A percentile compares a stretch with the other conserved stretches of the same genome.
These are phyloP conservation scores for Sclerotinia borealis DNA, from an alignment of 2,329 filamentous ascomycete species.

Conservation along the genomic window DNA sequence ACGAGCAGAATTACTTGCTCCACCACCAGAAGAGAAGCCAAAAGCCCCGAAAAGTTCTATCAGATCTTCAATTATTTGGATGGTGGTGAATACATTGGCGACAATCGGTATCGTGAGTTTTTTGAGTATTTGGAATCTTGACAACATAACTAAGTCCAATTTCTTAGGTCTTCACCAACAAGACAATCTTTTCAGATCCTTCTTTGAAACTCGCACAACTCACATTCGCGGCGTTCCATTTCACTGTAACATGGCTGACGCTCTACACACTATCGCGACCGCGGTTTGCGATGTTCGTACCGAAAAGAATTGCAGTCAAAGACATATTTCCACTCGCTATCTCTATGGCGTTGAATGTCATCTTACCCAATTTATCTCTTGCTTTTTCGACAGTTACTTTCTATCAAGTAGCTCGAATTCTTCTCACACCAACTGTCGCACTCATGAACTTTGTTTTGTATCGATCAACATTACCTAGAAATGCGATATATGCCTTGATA, in stretches of 20 bases:
- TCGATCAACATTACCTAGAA: conserved; percentile 46
- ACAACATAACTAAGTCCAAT: not conserved
- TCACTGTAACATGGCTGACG: conserved; percentile 58
- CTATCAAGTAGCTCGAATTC: conserved; percentile 62
- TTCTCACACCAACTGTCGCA: conserved; percentile 60
- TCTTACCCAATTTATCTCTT: conserved; percentile 61
- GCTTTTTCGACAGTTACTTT: conserved; percentile 64
- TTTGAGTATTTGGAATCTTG: not conserved
- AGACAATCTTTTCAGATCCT: conserved; percentile 60
- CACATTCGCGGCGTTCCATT: conserved; percentile 63
- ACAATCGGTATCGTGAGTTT: conserved; percentile 55
- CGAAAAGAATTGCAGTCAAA: conserved; percentile 47
- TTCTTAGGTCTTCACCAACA: conserved; percentile 55
- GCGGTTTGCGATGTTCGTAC: conserved; percentile 52
- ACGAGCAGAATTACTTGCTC: conserved; percentile 37
- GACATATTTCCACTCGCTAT: conserved; percentile 59
- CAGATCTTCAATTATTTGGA: conserved; percentile 46
- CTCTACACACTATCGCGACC: conserved; percentile 56
- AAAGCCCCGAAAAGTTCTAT: conserved; percentile 32
- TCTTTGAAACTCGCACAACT: conserved; percentile 56
- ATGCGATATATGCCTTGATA: conserved; percentile 46
- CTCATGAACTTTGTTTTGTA: conserved; percentile 60
- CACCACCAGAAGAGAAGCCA: conserved; percentile 32
- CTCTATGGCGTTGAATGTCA: conserved; percentile 63
- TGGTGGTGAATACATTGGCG: conserved; percentile 54